phyloP scores from a whole-genome alignment of 2,329 filamentous ascomycete species.

The Cytospora piceicola region DNA sequence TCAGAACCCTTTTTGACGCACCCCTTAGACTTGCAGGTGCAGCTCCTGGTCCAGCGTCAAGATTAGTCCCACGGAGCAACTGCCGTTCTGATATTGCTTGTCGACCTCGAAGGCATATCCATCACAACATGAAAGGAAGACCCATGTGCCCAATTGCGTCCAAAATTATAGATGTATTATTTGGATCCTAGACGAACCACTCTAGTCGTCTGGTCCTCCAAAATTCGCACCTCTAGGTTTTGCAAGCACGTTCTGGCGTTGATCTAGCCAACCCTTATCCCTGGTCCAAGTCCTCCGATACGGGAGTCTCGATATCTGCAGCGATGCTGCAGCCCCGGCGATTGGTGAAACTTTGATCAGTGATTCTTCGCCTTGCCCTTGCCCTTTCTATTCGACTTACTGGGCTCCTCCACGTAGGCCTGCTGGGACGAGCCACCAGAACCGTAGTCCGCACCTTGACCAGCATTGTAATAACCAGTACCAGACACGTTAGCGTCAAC shows the following conservation, averaged over 20 bases:
- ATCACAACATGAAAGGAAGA: not conserved
- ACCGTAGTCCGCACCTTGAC: no score
- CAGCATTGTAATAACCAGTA: no score
- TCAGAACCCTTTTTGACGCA: not conserved
- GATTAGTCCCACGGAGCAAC: not conserved
- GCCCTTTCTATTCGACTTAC: not conserved
- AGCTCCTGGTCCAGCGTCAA: not conserved
- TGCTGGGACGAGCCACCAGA: not conserved
- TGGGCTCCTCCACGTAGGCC: no score
- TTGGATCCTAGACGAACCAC: not conserved
- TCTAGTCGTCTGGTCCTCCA: not conserved
- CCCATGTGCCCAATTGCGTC: not conserved
- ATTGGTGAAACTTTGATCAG: not conserved
- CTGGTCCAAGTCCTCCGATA: not conserved
- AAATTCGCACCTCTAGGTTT: not conserved
- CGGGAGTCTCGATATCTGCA: not conserved
- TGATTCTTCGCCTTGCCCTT: not conserved
- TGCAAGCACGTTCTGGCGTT: not conserved
- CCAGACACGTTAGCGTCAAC: not conserved
- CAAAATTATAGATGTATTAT: not conserved
- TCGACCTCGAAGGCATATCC: not conserved
- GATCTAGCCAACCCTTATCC: not conserved
- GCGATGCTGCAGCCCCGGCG: no score
- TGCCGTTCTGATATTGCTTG: not conserved
- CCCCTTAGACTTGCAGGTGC: not conserved